Evolutionary conservation across 306 rosid genomes (phyloP), one percentile per base, ranked within the genome.

Genomic region (Glycine soja): DNA sequence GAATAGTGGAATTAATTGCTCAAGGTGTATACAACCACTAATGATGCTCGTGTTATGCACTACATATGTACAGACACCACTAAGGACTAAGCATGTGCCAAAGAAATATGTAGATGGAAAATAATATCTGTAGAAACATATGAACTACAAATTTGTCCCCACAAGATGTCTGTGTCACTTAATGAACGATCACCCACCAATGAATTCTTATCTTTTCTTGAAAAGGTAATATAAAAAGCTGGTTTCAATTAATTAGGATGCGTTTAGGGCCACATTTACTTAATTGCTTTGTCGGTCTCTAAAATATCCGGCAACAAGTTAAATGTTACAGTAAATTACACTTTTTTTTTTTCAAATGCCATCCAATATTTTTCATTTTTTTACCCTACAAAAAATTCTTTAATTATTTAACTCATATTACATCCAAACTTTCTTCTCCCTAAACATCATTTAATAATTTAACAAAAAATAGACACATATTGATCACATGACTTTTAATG

Each of bases 171-270:
- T 30, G 14, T 47, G 80, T 83, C 87, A 65, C 78, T 58, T 76
- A 80, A 69, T 70, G 89, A 86, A 86, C 19, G 64, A 74, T 80
- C 79, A 75, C 80, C 82, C 84, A 83, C 85, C 87, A 76, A 79
- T 79, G 80, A 83, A 79, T 80, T 86, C 87, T 83, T 86, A 86
- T 86, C 87, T 78, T 83, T 80, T 64, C 63, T 42, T 63, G 70
- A 80, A 70, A 78, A 84, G 83, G 73, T 57, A 36, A 84, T 59
- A 77, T 77, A 42, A 72, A 77, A 83, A 83, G 86, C 70, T 83
- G 71, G 83, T 64, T 78, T 72, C 79, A 72, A 82, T 77, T 82
- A 82, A 82, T 76, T 69, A 51, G 0, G 30, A 69, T 2, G 78
- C 16, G 77, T 24, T 82, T 82, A 82, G 58, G 72, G 81, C 85